Base-by-base conservation (phyloP, 371 early-diverging fungal species). In the Zychaea mexicana region DNA sequence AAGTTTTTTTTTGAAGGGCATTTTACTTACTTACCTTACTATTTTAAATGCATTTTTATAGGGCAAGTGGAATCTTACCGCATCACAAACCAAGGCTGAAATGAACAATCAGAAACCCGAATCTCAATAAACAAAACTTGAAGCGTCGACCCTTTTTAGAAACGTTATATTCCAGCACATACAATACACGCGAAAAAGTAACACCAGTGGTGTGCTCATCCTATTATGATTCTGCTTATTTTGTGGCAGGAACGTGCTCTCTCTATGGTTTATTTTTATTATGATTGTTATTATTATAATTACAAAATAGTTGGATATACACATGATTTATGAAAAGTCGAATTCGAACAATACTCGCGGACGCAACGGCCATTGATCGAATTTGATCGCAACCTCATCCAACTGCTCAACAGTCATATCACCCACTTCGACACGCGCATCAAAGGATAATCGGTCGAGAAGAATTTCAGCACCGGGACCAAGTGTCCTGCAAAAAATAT, bases 391-490 rank as follows among this genome's bases (percentile, higher is more conserved):
- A 2, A 87, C 85, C 64, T 85, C 83, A 62, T 83, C 77, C 8
- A 87, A 32, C 52, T 87, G 85, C 10, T 71, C 76, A 7, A 78
- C 70, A n/a, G 85, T 77, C 76, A 87, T 75, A 12, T 78, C 56
- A 58, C 83, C 83, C 42, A 85, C 62, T n/a, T 67, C 60, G 39
- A 77, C 67, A 27, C 66, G 64, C 12, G 79, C 61, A 64, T 84
- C 80, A 67, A 85, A 87, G 2, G 83, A 81, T 31, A 87, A 60
- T 62, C 87, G 74, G 0, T 70, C 61, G 5, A 85, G 67, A n/a
- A 87, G 60, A 26, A 87, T 87, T 17, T 87, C 85, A 8, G 87
- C 87, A n/a, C 87, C 87, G 46, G 87, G 87, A 1, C 83, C 87
- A 15, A 87, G 69, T 12, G 83, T 76, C 46, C 87, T 86, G 45